Evolutionary conservation across 2,329 filamentous ascomycete genomes (phyloP), one percentile per base, ranked within the genome.

Genomic region (Nannizzia gypsea): DNA sequence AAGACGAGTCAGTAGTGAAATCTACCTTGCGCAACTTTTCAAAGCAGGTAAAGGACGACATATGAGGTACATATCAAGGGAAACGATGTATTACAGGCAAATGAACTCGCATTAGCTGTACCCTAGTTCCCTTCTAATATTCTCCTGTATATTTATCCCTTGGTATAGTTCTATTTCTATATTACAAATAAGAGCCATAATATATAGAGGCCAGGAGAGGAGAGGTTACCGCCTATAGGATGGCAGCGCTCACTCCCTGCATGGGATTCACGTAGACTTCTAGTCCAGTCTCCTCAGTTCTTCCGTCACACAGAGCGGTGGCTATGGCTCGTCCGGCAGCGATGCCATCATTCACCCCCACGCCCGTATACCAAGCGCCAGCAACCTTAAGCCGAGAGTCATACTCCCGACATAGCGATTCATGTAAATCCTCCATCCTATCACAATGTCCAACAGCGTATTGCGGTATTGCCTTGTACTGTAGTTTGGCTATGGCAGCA

Each of bases 391-490:
- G 74, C 11, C 80, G 77, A 13, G 86, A 84, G 6, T 78, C 71
- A 70, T 85, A 95, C 3, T 76, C 73, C 2, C 74, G 62, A 34
- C 73, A 68, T 3, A 89, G 77, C 58, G 85, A 77, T 1, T 73
- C 67, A 66, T 85, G 79, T 0, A 85, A 81, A 1, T 71, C 69
- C 22, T 73, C 74, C 76, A 95, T 83, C 61, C 82, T 80, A 6
- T 76, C 72, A 26, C 81, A 73, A 72, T 97, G 92, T 38, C 90
- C 90, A 1, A 96, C 85, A 0, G 80, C 81, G 71, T 95, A 95
- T 74, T 99, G 93, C 9, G 93, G 92, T 64, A 99, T 93, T 69
- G 90, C 95, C 63, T 93, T 80, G 61, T 77, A 76, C 59, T 84
- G 78, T 50, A 88, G 66, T 60, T 80, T 81, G 15, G 84, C 85